phyloP scores from a whole-genome alignment of 208 protist species.

The Herpetomonas samuelpessoai region DNA sequence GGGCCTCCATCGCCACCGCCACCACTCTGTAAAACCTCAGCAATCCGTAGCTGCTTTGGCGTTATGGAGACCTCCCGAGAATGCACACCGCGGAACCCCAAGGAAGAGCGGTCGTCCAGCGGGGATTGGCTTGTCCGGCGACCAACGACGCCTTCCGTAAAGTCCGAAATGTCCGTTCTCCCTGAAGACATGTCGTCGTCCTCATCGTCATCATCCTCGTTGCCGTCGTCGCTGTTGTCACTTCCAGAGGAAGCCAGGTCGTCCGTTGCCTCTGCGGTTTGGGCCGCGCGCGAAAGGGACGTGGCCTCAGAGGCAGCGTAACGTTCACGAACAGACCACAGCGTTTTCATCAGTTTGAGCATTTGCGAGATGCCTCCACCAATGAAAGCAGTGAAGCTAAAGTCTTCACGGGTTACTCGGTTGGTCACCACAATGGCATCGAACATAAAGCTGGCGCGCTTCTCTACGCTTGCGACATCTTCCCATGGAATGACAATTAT shows the following conservation, averaged over 20 bases:
- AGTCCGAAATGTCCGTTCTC: not conserved
- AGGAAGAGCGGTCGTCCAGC: not conserved
- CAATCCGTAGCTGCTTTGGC: not conserved
- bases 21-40: too few species aligned
- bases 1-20: too few species aligned
- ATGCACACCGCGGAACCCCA: too few species aligned
- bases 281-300: constrained; percentile 3
- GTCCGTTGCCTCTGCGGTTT: constrained; percentile 1
- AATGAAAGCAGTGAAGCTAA: constrained; percentile 54
- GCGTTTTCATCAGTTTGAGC: constrained; percentile 42
- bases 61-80: too few species aligned
- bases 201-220: not conserved
- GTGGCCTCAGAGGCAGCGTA: constrained; percentile 21
- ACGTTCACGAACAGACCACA: constrained; percentile 46
- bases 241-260: not conserved
- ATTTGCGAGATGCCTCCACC: constrained; percentile 33
- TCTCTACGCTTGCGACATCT: constrained; percentile 32
- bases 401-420: constrained; percentile 13
- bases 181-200: constrained; percentile 9
- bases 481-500: constrained; percentile 40
- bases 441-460: constrained; percentile 37
- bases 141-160: not conserved
- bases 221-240: constrained; percentile 4
- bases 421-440: constrained; percentile 34
- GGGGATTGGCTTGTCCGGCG: not conserved